Percentiles rank a stretch among this genome's conserved stretches.
phyloP scores from a whole-genome alignment of 2,329 filamentous ascomycete species.

The Plenodomus biglobosus region DNA sequence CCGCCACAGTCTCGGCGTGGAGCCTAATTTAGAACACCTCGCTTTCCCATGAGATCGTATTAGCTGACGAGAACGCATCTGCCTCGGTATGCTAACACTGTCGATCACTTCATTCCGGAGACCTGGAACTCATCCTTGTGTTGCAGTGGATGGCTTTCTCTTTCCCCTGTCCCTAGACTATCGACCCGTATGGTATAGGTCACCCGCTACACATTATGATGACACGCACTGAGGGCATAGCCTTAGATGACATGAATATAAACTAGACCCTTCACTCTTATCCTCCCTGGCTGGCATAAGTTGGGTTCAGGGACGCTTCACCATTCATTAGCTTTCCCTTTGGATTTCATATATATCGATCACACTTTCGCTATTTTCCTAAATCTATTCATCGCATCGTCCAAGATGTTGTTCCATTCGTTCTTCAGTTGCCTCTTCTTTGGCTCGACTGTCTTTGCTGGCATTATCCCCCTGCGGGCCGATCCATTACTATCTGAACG shows the following conservation, averaged over 20 bases:
- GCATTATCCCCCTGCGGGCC: constrained; percentile 25
- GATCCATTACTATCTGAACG: constrained; percentile 13
- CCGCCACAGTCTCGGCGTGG: constrained; percentile 4
- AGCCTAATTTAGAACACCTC: constrained; percentile 14
- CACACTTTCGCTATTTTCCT: constrained; percentile 4
- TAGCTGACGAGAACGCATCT: neutral
- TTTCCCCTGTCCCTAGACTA: neutral
- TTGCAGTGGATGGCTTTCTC: neutral
- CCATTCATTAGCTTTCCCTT: constrained; percentile 14
- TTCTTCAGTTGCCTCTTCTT: constrained; percentile 29
- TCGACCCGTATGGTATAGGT: neutral
- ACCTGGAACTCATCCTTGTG: neutral
- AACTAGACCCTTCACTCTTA: constrained; percentile 5
- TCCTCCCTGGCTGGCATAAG: constrained; percentile 9
- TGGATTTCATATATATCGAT: constrained; percentile 10
- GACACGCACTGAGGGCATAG: constrained; percentile 1
- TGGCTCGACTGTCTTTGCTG: constrained; percentile 29
- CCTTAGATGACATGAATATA: constrained; percentile 17
- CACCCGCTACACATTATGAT: constrained; percentile 2
- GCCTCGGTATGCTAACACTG: neutral
- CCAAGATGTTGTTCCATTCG: constrained; percentile 29
- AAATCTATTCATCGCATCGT: constrained; percentile 10
- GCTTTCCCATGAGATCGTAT: constrained; percentile 2
- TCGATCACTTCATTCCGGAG: constrained; percentile 1
- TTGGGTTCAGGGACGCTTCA: constrained; percentile 5